Base-by-base conservation (phyloP, 768 basidiomycete genomes). In the Lentinula sp. region DNA sequence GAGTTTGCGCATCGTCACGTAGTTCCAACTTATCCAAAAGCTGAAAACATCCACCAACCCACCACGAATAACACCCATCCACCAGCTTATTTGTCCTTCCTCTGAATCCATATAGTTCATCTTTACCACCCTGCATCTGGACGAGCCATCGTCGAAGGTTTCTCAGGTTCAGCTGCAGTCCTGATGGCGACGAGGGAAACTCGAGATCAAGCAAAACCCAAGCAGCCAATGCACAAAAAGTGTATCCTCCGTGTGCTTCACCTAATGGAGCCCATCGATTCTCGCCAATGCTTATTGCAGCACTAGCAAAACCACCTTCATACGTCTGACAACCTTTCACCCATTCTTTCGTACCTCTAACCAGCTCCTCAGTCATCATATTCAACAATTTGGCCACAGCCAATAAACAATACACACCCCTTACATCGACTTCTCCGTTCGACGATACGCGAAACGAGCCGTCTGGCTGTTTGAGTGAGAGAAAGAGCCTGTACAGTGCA, bases 61-160 rank as follows among this genome's bases (percentile, higher is more conserved):
- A 99, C 97, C 97, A 99, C n/a, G 90, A 88, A 73, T 99, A 99
- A 73, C 97, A 99, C 4, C 96, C 97, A 67, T 99, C 97, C 0
- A 99, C 96, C n/a, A 99, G 82, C 72, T 99, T 99, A 71, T 98
- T 99, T 65, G 93, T 93, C 57, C 97, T 78, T 0, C 97, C 97
- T 59, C 81, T 82, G 74, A 99, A 98, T 2, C 97, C 97, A 3
- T 95, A 96, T 8, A 94, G 78, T 69, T 98, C 96, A 10, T 82
- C 79, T 46, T 86, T 86, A 1, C 75, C 73, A 0, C 93, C 95
- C 70, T 98, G 96, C 87, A 97, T 89, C 48, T 86, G 78, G 3
- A 84, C 86, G 2, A 89, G 80, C 95, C 95, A 98, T 4, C 95
- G 76, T 40, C 92, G 67, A 9, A 95, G 78, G 18, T 74, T 77